Base-by-base conservation (phyloP, 352 stramenopile species). In the Phytophthora ohioensis region DNA sequence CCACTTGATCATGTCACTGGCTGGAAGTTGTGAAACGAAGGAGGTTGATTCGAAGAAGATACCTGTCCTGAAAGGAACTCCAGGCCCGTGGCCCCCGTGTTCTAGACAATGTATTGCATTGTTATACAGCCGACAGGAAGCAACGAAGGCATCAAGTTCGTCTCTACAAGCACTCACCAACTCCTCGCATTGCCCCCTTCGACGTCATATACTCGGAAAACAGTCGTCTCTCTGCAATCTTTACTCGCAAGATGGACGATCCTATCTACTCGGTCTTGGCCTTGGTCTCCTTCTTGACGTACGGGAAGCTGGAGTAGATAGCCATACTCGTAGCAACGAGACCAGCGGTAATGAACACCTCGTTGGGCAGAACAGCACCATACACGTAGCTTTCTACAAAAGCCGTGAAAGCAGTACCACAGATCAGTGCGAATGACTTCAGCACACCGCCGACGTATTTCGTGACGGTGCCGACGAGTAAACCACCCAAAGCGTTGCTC, bases 361-460 rank as follows among this genome's bases (percentile, higher is more conserved):
- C 77, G 3, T 68, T 56, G 0, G 87, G 79, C 21, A 95, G 78
- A 34, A 88, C 78, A 11, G 73, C 65, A 48, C 78, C 80, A 64
- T 96, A 94, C 32, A 94, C 69, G 57, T 74, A 80, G 55, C 82
- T 88, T 69, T 97, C 88, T 38, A 91, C 78, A 48, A 93, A 77
- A 27, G 90, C 91, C 38, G 91, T 97, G 67, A 96, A 91, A 31
- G 92, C 78, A 57, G 97, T 97, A 39, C 91, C 91, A 36, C 85
- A 87, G 51, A 97, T 92, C 39, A 97, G 72, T 11, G 90, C 86
- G 53, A 97, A 97, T 4, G 88, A 94, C 71, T 97, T 97, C 64
- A 94, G 75, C 49, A 97, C 90, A n/a, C 90, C 91, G n/a, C 91
- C 91, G 5, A 94, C 84, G 58, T 96, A 78, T 66, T 97, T 97